Evolutionary conservation across 1,139 yeast genomes (phyloP), one percentile per base, ranked within the genome.

Genomic region (Lodderomyces elongisporus): DNA sequence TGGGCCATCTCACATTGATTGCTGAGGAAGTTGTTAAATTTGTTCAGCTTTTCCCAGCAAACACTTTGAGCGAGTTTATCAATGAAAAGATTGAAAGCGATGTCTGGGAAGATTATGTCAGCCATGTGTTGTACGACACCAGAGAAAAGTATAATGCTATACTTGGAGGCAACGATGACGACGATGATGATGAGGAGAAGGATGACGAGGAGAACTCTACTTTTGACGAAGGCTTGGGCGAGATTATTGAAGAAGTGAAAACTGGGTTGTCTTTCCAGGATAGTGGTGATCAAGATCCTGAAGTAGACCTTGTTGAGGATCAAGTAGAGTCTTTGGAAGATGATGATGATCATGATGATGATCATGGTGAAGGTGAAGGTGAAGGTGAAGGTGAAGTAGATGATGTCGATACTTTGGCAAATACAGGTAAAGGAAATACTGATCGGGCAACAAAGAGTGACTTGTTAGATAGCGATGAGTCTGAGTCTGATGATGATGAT

Each of bases 1-100:
- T 91, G 95, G 99, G 99, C 18, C 98, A 91, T 58, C 68, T 91
- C 52, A 91, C 96, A 0, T 68, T 91, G 43, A 89, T 93, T 42
- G 95, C 96, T 6, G 98, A 93, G 54, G 99, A 91, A 55, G 95
- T 91, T 29, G 96, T 91, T 38, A 93, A 93, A 55, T 91, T 91
- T 56, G 83, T 89, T 18, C 87, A 85, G 31, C 60, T 82, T 14
- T 82, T 79, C 47, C 79, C 87, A 2, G 74, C 80, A 25, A 74
- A 69, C 43, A 61, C 78, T 2, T 60, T 82, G 21, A 74, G 85
- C 36, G 73, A 73, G 18, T 62, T 73, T 12, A 79, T 85, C 23
- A 77, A 77, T 40, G 69, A 62, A 14, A 77, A 77, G 30, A 72
- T 79, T 7, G 69, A 74, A 36, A 70, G 77, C 39, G 79, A 71